Conservation (phyloP, 1,284 basidiomycete species). For the Taiwanofungus camphoratus region DNA sequence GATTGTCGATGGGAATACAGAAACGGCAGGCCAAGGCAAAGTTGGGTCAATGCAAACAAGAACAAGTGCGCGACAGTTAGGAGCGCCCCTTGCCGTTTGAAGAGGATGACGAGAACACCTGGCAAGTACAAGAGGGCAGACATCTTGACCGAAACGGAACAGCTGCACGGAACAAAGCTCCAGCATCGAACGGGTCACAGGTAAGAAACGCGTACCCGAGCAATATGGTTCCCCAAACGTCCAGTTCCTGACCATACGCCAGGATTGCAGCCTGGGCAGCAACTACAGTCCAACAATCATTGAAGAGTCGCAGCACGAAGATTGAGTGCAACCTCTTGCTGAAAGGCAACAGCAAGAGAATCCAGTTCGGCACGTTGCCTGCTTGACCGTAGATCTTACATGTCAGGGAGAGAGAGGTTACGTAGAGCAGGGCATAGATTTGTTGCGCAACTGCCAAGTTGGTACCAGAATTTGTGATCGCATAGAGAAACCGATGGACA, state of each 20-base stretch:
- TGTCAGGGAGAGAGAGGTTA: constrained; percentile 58
- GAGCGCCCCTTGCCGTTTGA: constrained; percentile 66
- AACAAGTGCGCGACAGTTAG: constrained; percentile 49
- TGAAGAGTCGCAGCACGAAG: constrained; percentile 89
- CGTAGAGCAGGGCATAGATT: constrained; percentile 72
- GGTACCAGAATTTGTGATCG: constrained; percentile 56
- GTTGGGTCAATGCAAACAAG: constrained; percentile 53
- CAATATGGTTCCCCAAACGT: constrained; percentile 58
- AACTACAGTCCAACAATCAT: constrained; percentile 86
- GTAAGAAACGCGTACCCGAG: constrained; percentile 58
- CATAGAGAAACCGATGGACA: constrained; percentile 74
- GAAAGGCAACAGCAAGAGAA: constrained; percentile 71
- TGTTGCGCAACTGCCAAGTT: constrained; percentile 71
- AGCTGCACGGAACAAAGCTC: constrained; percentile 35
- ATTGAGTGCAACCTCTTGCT: constrained; percentile 96
- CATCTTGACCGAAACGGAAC: constrained; percentile 95
- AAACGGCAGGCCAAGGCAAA: constrained; percentile 70
- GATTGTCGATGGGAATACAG: constrained; percentile 52
- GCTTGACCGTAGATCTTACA: constrained; percentile 67
- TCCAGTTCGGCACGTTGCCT: constrained; percentile 70
- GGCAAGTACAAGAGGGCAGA: constrained; percentile 91
- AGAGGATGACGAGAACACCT: constrained; percentile 75
- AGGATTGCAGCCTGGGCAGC: constrained; percentile 54
- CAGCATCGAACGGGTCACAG: background rate
- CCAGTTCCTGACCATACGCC: constrained; percentile 53